Percentiles rank a stretch among this genome's conserved stretches.
Conservation (phyloP, 768 basidiomycete genomes). For the Filobasidium floriforme region DNA sequence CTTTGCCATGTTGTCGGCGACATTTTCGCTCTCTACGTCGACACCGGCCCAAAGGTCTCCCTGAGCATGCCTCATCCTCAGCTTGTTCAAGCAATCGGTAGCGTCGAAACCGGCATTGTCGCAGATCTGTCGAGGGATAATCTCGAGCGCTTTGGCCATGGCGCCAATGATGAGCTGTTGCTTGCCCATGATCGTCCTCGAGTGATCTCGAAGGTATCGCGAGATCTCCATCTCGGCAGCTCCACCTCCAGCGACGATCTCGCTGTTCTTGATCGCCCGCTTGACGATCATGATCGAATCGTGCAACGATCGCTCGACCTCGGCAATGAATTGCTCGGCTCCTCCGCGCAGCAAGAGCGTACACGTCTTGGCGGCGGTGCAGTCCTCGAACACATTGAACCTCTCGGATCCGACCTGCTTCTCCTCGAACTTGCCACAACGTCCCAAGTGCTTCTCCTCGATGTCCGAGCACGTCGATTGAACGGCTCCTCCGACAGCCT, state of each 20-base stretch:
- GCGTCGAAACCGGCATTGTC: conserved; percentile 98
- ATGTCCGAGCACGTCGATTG: conserved; percentile 97
- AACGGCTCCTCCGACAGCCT: conserved; percentile 88
- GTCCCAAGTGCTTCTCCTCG: conserved; percentile 76
- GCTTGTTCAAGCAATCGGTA: conserved; percentile 91
- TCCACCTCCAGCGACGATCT: conserved; percentile 95
- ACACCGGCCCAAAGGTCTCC: conserved; percentile 88
- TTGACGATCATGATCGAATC: conserved; percentile 99
- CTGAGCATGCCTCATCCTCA: conserved; percentile 88
- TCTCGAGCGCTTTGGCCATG: conserved; percentile 92
- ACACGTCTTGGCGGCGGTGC: conserved; percentile 89
- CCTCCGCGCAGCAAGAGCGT: conserved; percentile 90
- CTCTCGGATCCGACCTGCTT: conserved; percentile 92
- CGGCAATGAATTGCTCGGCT: conserved; percentile 97
- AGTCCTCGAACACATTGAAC: conserved; percentile 90
- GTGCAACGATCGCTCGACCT: conserved; percentile 93
- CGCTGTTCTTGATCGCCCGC: conserved; percentile 86
- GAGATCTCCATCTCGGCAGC: conserved; percentile 99
- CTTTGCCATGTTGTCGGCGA: conserved; percentile 90
- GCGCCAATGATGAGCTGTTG: conserved; percentile 87
- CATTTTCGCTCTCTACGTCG: conserved; percentile 78
- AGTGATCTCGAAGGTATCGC: conserved; percentile 82
- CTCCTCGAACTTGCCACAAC: conserved; percentile 89
- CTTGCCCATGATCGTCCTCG: conserved; percentile 89
- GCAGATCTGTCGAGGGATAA: conserved; percentile 96